These are phyloP conservation scores for Magnolia officinalis DNA, from an alignment of 164 flowering plant genomes.

Conservation along the genomic window DNA sequence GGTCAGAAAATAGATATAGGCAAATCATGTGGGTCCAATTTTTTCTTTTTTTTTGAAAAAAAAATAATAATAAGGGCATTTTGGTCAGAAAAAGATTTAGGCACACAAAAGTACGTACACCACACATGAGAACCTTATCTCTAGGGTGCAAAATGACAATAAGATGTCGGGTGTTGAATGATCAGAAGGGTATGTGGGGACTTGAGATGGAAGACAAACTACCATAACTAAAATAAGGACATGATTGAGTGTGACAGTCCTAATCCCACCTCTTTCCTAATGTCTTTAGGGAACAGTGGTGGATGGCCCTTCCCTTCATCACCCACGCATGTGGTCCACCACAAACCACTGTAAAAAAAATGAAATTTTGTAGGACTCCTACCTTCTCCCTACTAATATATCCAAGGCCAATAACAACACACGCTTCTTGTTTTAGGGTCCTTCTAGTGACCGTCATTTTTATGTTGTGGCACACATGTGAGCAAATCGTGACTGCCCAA, in stretches of 20 bases:
- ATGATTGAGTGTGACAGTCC: neutral
- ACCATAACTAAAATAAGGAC: conserved; percentile 1
- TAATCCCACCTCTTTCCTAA: neutral
- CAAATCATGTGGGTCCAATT: too few species aligned
- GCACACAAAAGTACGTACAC: too few species aligned
- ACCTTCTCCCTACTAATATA: too few species aligned
- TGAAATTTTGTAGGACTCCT: neutral
- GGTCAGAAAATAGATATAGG: too few species aligned
- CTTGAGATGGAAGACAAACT: conserved; percentile 1
- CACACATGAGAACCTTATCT: neutral
- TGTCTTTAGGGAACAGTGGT: neutral
- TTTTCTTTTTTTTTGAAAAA: too few species aligned
- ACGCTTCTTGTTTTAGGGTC: too few species aligned
- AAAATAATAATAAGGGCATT: too few species aligned
- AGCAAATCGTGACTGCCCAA: too few species aligned
- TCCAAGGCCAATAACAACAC: too few species aligned
- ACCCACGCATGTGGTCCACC: neutral
- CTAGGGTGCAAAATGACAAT: neutral
- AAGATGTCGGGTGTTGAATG: neutral
- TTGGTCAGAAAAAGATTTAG: too few species aligned
- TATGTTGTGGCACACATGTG: too few species aligned
- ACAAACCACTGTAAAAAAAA: neutral
- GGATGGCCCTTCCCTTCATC: neutral
- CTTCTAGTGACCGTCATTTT: too few species aligned
- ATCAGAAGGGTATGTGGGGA: neutral